Evolutionary conservation across 140 eudicot species (phyloP).

Genomic region (Senecio squalidus): DNA sequence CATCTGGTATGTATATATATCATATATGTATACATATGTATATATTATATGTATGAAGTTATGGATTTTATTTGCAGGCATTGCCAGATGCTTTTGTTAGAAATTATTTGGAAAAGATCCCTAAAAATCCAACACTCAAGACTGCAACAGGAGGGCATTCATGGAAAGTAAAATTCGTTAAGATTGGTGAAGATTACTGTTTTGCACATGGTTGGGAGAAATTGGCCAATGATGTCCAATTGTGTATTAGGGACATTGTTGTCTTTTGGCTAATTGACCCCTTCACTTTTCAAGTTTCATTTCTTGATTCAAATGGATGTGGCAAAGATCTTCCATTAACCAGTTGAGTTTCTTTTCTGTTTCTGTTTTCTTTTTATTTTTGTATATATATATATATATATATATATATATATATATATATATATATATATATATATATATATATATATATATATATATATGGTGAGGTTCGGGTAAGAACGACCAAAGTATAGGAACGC

Average conservation of each 20-base stretch:
- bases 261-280: constrained; percentile 25
- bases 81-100: constrained; percentile 28
- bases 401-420: background rate
- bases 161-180: constrained; percentile 22
- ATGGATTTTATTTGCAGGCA: constrained; percentile 12
- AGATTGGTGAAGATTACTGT: constrained; percentile 29
- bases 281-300: constrained; percentile 14
- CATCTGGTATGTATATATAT: constrained; percentile 34
- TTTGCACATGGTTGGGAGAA: constrained; percentile 33
- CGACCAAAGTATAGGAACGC: no score
- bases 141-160: constrained; percentile 18
- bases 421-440: no score
- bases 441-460: no score
- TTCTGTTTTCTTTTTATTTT: background rate
- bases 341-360: constrained; percentile 24
- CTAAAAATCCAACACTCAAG: constrained; percentile 16
- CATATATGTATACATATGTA: background rate
- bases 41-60: background rate
- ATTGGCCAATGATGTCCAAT: constrained; percentile 16
- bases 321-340: constrained; percentile 14
- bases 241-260: constrained; percentile 19
- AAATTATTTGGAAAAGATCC: constrained; percentile 12
- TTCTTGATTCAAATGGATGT: constrained; percentile 25
- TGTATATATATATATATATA: background rate
- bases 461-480: no score